Evolutionary conservation across 129 eudicot genomes (phyloP).

Genomic region (Ambrosia artemisiifolia): DNA sequence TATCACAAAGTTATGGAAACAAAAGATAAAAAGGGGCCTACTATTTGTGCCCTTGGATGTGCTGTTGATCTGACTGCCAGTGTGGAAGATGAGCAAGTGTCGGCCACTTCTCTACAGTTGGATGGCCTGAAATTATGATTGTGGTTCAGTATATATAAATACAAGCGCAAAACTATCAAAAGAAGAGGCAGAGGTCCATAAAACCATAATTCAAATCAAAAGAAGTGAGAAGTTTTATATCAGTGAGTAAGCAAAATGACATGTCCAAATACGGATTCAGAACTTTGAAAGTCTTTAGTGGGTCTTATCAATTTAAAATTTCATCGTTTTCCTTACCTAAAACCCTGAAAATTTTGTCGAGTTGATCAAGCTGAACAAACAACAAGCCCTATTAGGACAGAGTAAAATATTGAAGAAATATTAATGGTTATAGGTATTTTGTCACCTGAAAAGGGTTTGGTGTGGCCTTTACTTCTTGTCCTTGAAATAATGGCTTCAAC

Average conservation of each 20-base stretch:
- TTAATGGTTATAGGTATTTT: background rate
- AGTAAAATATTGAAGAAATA: background rate
- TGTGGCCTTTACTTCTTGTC: slow-evolving; percentile 93
- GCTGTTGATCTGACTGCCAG: slow-evolving; percentile 84
- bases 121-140: slow-evolving; percentile 61
- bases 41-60: slow-evolving; percentile 92
- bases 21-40: slow-evolving; percentile 35
- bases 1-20: background rate
- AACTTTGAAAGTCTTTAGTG: background rate
- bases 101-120: slow-evolving; percentile 95
- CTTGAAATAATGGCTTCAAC: slow-evolving; percentile 95
- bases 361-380: slow-evolving; percentile 82
- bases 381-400: slow-evolving; percentile 20
- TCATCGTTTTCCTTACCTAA: slow-evolving; percentile 49
- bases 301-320: background rate
- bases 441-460: slow-evolving; percentile 89
- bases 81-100: slow-evolving; percentile 89
- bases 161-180: background rate
- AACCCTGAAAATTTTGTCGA: slow-evolving; percentile 95
- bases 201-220: slow-evolving; percentile 11
- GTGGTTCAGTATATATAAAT: background rate
- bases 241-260: background rate
- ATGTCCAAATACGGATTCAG: background rate
- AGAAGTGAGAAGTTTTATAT: slow-evolving; percentile 4
- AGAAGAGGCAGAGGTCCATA: background rate